Base-by-base conservation (phyloP, 2,329 filamentous ascomycete genomes). In the Sclerotinia glacialis region DNA sequence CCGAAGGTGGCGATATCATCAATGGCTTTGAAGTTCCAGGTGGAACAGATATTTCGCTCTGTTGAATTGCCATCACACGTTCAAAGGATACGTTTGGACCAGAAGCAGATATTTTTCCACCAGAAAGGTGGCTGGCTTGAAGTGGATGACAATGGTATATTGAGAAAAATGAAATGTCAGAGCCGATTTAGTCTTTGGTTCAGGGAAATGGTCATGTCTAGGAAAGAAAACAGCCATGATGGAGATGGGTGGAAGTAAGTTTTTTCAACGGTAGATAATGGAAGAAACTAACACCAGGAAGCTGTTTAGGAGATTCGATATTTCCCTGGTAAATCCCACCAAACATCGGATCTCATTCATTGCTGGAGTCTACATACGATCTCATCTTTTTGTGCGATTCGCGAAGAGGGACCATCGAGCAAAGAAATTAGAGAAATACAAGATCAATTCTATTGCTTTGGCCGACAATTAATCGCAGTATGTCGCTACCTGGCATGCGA, bases 41-140 rank as follows among this genome's bases (percentile, higher is more conserved):
- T 37, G 60, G 34, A n/a, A 63, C 23, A 0, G 21, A 63, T 1
- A 28, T 63, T 31, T 40, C n/a, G 5, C 23, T 53, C 3, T 53
- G n/a, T 28, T 14, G 4, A 3, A 52, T 40, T 28, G 18, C 47
- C 18, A 42, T 16, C 9, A n/a, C 37, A 21, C 47, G 31, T 53
- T 21, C n/a, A 1, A 26, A 50, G 28, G 16, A 5, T 4, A 47
- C 28, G 5, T 81, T 74, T 71, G 79, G 79, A 7, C 8, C 61
- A 0, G 78, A 80, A 26, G 72, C 79, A 5, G 72, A 78, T 37
- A 64, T 78, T 0, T 85, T 80, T 69, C 75, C 78, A 26, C 83
- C 83, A 0, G 82, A 82, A 61, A 77, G 83, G 46, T 85, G 82
- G 81, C 70, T 85, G 82, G 81, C 70, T 85, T 3, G 75, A 80